phyloP scores from a whole-genome alignment of 208 protist species.

The Wallacemonas sp. region DNA sequence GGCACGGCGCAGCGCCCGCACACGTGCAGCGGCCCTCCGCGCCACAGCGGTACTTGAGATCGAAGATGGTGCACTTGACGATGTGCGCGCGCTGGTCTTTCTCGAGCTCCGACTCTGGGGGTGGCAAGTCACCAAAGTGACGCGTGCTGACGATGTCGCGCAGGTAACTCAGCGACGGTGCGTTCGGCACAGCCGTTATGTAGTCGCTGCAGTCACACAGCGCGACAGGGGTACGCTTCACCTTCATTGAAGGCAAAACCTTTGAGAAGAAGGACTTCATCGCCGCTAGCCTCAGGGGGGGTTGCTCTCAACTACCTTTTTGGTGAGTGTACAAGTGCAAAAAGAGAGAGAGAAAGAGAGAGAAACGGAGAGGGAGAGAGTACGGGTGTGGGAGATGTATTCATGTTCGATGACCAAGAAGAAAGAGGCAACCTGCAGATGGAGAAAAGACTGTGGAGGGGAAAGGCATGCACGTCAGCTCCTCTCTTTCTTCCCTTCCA shows the following conservation, averaged over 20 bases:
- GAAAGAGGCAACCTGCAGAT: too few species aligned
- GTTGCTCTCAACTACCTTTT: too few species aligned
- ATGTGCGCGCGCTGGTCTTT: slow-evolving; percentile 32
- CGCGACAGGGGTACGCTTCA: slow-evolving; percentile 41
- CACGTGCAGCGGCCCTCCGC: slow-evolving; percentile 72
- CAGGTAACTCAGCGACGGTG: slow-evolving; percentile 42
- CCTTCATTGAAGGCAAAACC: slow-evolving; percentile 43
- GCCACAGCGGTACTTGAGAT: slow-evolving; percentile 75
- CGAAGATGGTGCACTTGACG: slow-evolving; percentile 62
- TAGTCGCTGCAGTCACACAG: slow-evolving; percentile 74
- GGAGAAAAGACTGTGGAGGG: too few species aligned
- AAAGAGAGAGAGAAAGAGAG: slow-evolving; percentile 12
- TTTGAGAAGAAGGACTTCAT: slow-evolving; percentile 76
- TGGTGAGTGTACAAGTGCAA: slow-evolving; percentile 6
- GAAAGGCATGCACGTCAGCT: too few species aligned
- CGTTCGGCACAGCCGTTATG: slow-evolving; percentile 33
- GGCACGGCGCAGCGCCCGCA: slow-evolving; percentile 42
- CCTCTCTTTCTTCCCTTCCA: too few species aligned
- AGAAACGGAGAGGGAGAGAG: slow-evolving; percentile 12
- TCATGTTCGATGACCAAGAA: too few species aligned
- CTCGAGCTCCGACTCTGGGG: slow-evolving; percentile 8
- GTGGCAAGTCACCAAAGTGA: slow-evolving; percentile 22
- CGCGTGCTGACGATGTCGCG: slow-evolving; percentile 44
- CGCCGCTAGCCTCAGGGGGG: too few species aligned
- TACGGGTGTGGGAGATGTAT: too few species aligned